These are phyloP conservation scores for Globisporangium echinulatum DNA, from an alignment of 352 stramenopile species.

Conservation along the genomic window DNA sequence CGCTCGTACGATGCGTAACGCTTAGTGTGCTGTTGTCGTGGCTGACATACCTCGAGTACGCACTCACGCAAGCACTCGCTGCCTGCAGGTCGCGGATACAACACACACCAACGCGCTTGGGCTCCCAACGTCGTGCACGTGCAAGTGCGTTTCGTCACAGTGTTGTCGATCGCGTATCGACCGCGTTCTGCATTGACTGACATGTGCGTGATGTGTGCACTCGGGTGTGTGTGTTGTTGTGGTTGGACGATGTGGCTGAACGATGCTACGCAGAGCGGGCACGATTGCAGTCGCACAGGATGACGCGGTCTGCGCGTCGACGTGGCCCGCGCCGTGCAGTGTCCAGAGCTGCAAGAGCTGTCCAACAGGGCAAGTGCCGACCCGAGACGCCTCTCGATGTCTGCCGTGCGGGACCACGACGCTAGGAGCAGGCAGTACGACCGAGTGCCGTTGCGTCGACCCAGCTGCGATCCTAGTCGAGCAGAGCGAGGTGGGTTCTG, in stretches of 20 bases:
- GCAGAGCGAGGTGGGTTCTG: slow-evolving; percentile 27
- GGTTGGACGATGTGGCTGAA: no score
- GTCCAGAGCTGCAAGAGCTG: slow-evolving; percentile 35
- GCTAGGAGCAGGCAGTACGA: slow-evolving; percentile 21
- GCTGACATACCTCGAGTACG: neutral
- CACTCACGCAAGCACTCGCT: neutral
- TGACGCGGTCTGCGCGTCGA: slow-evolving; percentile 37
- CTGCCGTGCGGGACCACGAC: slow-evolving; percentile 62
- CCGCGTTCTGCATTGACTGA: no score
- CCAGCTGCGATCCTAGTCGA: slow-evolving; percentile 46
- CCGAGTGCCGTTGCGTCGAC: slow-evolving; percentile 44
- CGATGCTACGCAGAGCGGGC: slow-evolving; percentile 5
- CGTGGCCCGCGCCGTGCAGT: slow-evolving; percentile 61
- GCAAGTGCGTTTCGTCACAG: slow-evolving; percentile 21
- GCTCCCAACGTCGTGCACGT: slow-evolving; percentile 32
- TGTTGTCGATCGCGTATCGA: neutral
- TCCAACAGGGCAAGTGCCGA: slow-evolving; percentile 27
- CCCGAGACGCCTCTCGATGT: slow-evolving; percentile 34
- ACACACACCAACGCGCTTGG: slow-evolving; percentile 16
- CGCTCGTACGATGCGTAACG: slow-evolving; percentile 3
- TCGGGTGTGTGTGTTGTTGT: no score
- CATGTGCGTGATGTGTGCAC: no score
- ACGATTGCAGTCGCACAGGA: slow-evolving; percentile 20
- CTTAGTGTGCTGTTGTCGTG: neutral
- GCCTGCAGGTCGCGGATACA: slow-evolving; percentile 27